Evolutionary conservation across 1,284 basidiomycete genomes (phyloP).

Genomic region (Vanrija humicola): DNA sequence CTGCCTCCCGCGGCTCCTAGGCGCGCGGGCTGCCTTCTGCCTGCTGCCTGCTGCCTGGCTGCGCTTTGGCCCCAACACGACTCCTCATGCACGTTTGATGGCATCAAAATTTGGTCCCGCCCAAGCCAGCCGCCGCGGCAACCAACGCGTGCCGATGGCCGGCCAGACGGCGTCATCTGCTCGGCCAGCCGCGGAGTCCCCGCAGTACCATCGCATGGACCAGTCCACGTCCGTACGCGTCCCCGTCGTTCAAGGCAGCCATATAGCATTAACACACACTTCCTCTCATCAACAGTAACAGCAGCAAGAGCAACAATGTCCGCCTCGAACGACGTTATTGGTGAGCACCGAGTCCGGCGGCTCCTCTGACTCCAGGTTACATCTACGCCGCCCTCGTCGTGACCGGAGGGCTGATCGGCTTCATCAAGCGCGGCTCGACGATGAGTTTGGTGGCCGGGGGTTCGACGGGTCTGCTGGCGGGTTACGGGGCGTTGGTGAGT

Average conservation of each 20-base stretch:
- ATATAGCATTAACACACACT: background rate
- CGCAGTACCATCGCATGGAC: too few species aligned
- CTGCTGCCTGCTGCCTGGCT: too few species aligned
- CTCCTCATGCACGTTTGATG: background rate
- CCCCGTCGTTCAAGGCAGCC: too few species aligned
- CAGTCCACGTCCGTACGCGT: too few species aligned
- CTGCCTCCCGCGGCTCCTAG: too few species aligned
- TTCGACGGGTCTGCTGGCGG: conserved; percentile 24
- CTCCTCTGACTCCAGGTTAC: conserved; percentile 24
- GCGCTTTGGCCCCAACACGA: background rate
- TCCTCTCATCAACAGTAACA: background rate
- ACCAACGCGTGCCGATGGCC: too few species aligned
- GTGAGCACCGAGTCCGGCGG: background rate
- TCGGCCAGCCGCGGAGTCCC: too few species aligned
- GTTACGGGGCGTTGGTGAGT: conserved; percentile 39
- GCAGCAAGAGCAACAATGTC: too few species aligned
- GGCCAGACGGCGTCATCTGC: too few species aligned
- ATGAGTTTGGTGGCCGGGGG: conserved; percentile 36
- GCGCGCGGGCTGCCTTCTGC: too few species aligned
- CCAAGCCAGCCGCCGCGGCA: too few species aligned
- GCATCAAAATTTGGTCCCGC: background rate
- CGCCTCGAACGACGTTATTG: conserved; percentile 16
- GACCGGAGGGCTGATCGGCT: conserved; percentile 37
- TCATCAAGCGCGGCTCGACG: conserved; percentile 33
- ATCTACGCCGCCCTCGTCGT: conserved; percentile 32